Evolutionary conservation across 225 moss, liverwort and hornwort genomes (phyloP).

Genomic region (Physcomitrium patens): DNA sequence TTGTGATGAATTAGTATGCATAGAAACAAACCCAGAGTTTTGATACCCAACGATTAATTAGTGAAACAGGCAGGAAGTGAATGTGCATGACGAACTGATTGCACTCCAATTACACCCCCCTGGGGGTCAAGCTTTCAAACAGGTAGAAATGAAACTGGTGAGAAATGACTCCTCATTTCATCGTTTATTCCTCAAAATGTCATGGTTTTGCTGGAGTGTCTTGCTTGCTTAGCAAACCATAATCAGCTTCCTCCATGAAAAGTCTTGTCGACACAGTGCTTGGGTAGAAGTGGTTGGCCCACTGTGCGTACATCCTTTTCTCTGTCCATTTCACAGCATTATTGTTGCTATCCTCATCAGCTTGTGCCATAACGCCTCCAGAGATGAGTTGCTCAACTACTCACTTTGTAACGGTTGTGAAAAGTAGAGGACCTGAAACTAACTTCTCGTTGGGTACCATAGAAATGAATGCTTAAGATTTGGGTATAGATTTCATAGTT

Average conservation of each 20-base stretch:
- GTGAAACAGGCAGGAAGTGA: not conserved
- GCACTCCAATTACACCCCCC: not conserved
- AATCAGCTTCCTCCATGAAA: slow-evolving; percentile 36
- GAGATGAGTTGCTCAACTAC: too few relatives aligned
- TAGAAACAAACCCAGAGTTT: slow-evolving; percentile 22
- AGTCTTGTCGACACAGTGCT: slow-evolving; percentile 40
- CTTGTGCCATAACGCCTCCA: not conserved
- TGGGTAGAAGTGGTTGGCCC: slow-evolving; percentile 43
- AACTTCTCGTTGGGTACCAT: too few relatives aligned
- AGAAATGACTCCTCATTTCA: not conserved
- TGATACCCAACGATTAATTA: slow-evolving; percentile 1
- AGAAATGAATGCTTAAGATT: too few relatives aligned
- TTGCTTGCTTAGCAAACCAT: slow-evolving; percentile 35
- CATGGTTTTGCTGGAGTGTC: slow-evolving; percentile 16
- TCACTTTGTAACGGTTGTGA: too few relatives aligned
- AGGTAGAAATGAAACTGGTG: not conserved
- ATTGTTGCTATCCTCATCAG: not conserved
- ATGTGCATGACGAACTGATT: not conserved
- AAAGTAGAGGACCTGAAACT: too few relatives aligned
- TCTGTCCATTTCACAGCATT: not conserved
- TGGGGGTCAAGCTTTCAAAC: not conserved
- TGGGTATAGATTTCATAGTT: too few relatives aligned
- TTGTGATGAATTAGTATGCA: not conserved
- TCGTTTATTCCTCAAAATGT: not conserved
- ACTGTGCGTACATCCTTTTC: slow-evolving; percentile 30